A percentile compares a stretch with the other conserved stretches of the same genome.
phyloP scores from a whole-genome alignment of 73 alveolate genomes.

The Durusdinium trenchii region DNA sequence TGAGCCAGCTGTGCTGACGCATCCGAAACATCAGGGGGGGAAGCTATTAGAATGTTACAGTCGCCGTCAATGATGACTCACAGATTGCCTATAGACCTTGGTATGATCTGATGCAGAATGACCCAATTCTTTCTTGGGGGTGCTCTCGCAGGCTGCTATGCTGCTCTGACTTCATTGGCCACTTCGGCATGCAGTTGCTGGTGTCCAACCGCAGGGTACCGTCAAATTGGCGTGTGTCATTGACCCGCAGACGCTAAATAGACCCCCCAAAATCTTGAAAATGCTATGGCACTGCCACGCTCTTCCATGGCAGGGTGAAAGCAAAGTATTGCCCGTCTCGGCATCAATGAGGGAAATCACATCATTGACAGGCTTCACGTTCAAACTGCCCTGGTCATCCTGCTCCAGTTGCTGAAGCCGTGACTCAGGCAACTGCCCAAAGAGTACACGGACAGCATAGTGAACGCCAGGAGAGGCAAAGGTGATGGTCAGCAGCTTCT shows the following conservation, averaged over 20 bases:
- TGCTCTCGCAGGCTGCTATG: no score
- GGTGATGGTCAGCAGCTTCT: slow-evolving; percentile 1
- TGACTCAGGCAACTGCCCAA: background rate
- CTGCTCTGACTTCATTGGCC: no score
- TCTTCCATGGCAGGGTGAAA: slow-evolving; percentile 4
- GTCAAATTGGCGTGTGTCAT: background rate
- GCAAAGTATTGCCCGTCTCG: background rate
- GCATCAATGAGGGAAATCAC: background rate
- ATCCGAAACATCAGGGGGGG: no score
- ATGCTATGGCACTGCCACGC: slow-evolving; percentile 26
- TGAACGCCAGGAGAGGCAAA: slow-evolving; percentile 16
- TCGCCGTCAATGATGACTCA: no score
- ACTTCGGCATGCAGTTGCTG: background rate
- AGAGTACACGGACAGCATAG: background rate
- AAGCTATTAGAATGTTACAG: no score
- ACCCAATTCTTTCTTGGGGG: no score
- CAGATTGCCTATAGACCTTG: no score
- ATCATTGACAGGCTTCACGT: background rate
- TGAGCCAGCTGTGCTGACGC: no score
- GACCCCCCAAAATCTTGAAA: background rate
- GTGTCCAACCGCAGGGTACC: background rate
- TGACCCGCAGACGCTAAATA: background rate
- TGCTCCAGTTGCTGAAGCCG: background rate
- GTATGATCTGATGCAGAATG: no score
- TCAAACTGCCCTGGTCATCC: background rate